Evolutionary conservation across 2,329 filamentous ascomycete genomes (phyloP), one percentile per base, ranked within the genome.

Genomic region (Fusarium fracticaudum): DNA sequence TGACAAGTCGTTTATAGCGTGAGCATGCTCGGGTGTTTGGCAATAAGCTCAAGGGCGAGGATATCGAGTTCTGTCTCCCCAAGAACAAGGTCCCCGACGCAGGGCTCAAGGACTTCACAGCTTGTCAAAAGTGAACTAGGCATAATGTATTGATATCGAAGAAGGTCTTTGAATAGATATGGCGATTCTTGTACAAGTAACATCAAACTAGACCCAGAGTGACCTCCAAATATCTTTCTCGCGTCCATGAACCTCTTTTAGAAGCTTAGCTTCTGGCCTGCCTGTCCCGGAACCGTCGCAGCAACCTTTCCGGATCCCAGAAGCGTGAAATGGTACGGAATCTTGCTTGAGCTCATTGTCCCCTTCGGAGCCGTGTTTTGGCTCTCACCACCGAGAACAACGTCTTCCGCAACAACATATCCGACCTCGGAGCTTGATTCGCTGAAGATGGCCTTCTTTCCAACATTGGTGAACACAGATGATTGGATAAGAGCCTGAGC

Each of bases 1-100:
- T 75, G 20, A 71, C 31, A 8, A 12, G 1, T 4, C 3, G 1
- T 14, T 18, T 15, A 18, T 17, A 82, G 80, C 68, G 76, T 26
- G 80, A 81, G 38, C 80, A 81, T 69, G 71, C 75, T 15, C 70
- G 76, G 1, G 79, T 80, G 1, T 82, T 81, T 43, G 65, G 66
- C 0, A 47, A 69, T 4, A 33, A 77, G 2, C 53, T 81, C 10
- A 79, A 81, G 60, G 80, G 80, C 0, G 80, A 82, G 55, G 24
- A 79, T 55, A 63, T 80, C 38, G 54, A 77, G 29, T 59, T 81
- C 31, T 82, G 80, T 48, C 57, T 82, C 26, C 80, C 80, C 1
- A 69, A 66, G 24, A 64, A 63, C 2, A 53, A 54, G 15, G 74
- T 81, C 8, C 77, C 78, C 2, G 72, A 77, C n/a, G 72, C 72